Evolutionary conservation across 441 rosid species (phyloP), one percentile per base, ranked within the genome.

Genomic region (Bruguiera hainesii): DNA sequence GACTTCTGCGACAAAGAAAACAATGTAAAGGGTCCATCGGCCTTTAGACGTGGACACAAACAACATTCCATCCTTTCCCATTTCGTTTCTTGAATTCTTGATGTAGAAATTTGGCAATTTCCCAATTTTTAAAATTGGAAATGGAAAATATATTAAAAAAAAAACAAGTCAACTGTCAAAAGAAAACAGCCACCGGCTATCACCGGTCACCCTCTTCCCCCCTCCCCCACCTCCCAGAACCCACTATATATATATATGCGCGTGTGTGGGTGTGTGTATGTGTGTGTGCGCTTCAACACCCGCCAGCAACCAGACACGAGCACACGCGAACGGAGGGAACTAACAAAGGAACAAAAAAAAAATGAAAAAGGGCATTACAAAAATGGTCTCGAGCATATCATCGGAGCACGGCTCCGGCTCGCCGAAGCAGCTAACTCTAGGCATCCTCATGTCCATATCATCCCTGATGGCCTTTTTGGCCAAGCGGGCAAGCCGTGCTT

Each of bases 401-500:
- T 71, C 79, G 26, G 78, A 74, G 25, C 76, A 69, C 55, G 74
- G 70, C 63, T 61, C 82, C 21, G 51, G 64, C 39, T 53, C 84
- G 0, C 71, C 73, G 19, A 81, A 79, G 75, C 85, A 81, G 37
- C 61, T 81, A n/a, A 71, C 70, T 16, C 8, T 42, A 26, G 67
- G 65, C 61, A 78, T 85, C 51, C 64, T 84, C 62, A 29, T 84
- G 20, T 80, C 91, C 67, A 10, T 76, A 19, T 72, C 76, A 4
- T 72, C 63, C 28, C 59, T 87, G 46, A 65, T 81, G 83, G 71
- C 82, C 63, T 67, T 74, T 0, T 81, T 82, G 57, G 81, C 89
- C 50, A 87, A 79, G 81, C 82, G 76, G 50, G 89, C 87, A 20
- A 62, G 71, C 46, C 75, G 68, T 35, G 69, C 76, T 63, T 82